Base-by-base conservation (phyloP, 2,329 filamentous ascomycete species). In the Pseudogymnoascus sp. region DNA sequence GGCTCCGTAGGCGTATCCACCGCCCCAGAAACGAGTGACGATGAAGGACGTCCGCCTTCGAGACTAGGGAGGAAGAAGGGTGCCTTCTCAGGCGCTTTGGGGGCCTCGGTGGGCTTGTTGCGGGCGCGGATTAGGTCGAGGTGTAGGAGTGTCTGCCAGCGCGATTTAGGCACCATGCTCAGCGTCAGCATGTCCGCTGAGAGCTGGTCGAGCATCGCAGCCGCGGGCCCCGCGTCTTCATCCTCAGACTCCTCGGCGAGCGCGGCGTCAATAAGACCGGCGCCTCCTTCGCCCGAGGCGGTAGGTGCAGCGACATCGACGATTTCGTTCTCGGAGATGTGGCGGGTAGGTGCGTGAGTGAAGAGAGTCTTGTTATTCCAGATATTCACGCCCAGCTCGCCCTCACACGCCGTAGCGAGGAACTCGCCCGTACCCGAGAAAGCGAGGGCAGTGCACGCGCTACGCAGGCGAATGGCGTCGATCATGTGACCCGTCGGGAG, bases 311-410 rank as follows among this genome's bases (percentile, higher is more conserved):
- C 77, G 16, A 92, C 82, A 11, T 85, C 78, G 6, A 80, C 80
- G 48, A 96, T 85, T 57, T 91, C 87, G 63, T 85, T 83, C 68
- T 96, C 91, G 3, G 89, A 88, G 65, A 99, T 90, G 70, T 95
- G 90, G 19, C 89, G 83, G 0, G 92, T 96, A 0, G 93, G 88
- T 0, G 96, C 86, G 70, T 96, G 92, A 64, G 88, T 90, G 80
- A 96, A 99, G 1, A 98, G 80, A 0, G 90, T 89, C 72, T 90
- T 90, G 77, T 99, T 99, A 21, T 91, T 97, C 93, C 95, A 99
- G 60, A 99, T 85, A 69, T 91, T 88, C n/a, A 99, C 88, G 11
- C 95, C 95, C 1, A 96, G 84, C 67, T 88, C 86, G 64, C 89
- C 90, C 63, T 92, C 86, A 62, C 92, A 87, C 0, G 92, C 89